Evolutionary conservation across 1,284 basidiomycete genomes (phyloP), one percentile per base, ranked within the genome.

Genomic region (Naganishia sp.): DNA sequence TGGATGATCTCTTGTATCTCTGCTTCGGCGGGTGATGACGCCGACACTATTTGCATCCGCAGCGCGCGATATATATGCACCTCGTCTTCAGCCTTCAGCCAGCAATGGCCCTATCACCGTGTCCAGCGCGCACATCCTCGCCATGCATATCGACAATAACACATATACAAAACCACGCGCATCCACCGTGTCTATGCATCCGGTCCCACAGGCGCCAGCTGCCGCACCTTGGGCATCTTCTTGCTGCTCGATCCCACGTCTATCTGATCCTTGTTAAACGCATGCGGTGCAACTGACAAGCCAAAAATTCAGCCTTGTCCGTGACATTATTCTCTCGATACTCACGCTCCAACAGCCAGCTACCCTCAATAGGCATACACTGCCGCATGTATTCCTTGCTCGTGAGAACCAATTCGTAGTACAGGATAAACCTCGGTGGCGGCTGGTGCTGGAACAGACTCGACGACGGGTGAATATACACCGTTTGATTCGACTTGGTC

Each of bases 291-390:
- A 46, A 94, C 92, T 92, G 25, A 45, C 18, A 51, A 50, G 49
- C 41, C 49, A 35, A 45, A 31, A 6, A 47, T 39, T 52, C 50
- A 66, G 31, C 53, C 62, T 39, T 18, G 43, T n/a, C 43, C 28
- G 2, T 5, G 28, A 28, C 28, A 28, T 5, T 5, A 28, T 28
- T 17, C 1, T 17, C 21, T n/a, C 41, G 15, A 35, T 15, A 81
- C 86, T 70, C 65, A 88, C 90, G 90, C 84, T 98, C 94, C 58
- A 96, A 78, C 53, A 99, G 78, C 95, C 95, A 98, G 49, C 86
- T 80, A 0, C 94, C 90, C 76, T 96, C 94, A 76, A 99, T 97
- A 74, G 96, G 93, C 93, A 98, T 98, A 49, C 94, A 85, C 84
- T 97, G 94, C 66, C 92, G 88, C 76, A 81, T 81, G 72, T 80